Evolutionary conservation across 2,329 filamentous ascomycete species (phyloP).

Genomic region (Colletotrichum sansevieriae): DNA sequence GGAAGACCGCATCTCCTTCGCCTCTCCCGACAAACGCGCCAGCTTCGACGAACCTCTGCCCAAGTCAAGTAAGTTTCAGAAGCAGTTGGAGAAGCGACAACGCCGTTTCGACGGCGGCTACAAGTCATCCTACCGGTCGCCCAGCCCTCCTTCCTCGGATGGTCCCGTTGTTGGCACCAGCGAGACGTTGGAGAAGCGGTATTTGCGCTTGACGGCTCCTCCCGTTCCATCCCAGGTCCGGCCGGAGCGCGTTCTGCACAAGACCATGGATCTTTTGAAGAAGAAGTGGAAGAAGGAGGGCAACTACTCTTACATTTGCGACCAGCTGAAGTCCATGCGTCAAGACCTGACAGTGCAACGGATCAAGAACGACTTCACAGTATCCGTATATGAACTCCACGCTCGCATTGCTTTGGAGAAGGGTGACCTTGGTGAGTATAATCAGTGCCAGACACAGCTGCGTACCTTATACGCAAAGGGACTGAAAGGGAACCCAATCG

Average conservation of each 20-base stretch:
- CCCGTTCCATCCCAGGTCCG: conserved; percentile 92
- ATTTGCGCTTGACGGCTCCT: conserved; percentile 91
- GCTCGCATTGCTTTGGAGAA: conserved; percentile 97
- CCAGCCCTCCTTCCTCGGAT: conserved; percentile 68
- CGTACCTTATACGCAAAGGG: conserved; percentile 90
- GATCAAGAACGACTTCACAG: conserved; percentile 96
- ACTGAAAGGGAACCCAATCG: conserved; percentile 88
- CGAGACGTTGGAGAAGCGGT: conserved; percentile 89
- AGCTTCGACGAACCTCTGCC: conserved; percentile 57
- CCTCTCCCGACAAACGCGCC: conserved; percentile 61
- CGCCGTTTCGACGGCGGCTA: conserved; percentile 84
- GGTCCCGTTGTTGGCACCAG: conserved; percentile 89
- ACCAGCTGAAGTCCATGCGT: conserved; percentile 98
- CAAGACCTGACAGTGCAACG: conserved; percentile 98
- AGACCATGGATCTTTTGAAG: conserved; percentile 90
- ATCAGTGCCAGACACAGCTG: conserved; percentile 99
- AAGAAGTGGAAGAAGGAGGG: conserved; percentile 94
- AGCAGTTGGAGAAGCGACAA: conserved; percentile 87
- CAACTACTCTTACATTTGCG: conserved; percentile 98
- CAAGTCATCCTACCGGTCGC: conserved; percentile 67
- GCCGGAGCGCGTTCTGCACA: conserved; percentile 81
- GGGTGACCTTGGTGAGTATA: conserved; percentile 99
- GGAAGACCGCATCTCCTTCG: conserved; percentile 81
- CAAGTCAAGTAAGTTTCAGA: conserved; percentile 88
- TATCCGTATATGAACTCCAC: conserved; percentile 96